Conservation (phyloP, 1,284 basidiomycete species). For the Trichosporon asahii region DNA sequence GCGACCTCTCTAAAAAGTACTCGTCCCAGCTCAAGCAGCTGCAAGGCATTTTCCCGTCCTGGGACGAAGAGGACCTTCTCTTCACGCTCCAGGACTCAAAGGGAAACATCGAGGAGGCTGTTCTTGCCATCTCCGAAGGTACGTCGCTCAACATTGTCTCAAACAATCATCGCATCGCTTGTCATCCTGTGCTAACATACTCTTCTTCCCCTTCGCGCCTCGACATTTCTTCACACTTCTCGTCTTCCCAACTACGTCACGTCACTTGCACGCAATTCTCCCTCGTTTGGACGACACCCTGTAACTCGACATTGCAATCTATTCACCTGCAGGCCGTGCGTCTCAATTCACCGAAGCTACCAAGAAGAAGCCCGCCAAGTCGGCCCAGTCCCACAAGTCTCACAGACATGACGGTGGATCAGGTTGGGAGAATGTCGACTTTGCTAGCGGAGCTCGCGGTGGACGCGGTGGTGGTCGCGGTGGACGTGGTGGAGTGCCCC, state of each 20-base stretch:
- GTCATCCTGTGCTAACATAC: slow-evolving; percentile 9
- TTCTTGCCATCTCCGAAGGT: slow-evolving; percentile 51
- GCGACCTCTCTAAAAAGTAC: slow-evolving; percentile 46
- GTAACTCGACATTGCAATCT: not conserved
- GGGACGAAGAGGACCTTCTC: slow-evolving; percentile 49
- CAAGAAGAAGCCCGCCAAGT: slow-evolving; percentile 47
- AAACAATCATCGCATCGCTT: not conserved
- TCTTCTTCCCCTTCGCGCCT: not conserved
- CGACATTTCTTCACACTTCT: not conserved
- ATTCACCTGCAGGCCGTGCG: slow-evolving; percentile 43
- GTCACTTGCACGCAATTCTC: not conserved
- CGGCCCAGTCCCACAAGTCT: slow-evolving; percentile 28
- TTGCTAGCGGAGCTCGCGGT: slow-evolving; percentile 29
- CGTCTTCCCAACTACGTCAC: not conserved
- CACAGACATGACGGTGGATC: slow-evolving; percentile 46
- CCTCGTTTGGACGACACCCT: not conserved
- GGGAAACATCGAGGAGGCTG: slow-evolving; percentile 51
- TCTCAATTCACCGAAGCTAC: slow-evolving; percentile 51
- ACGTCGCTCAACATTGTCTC: not conserved
- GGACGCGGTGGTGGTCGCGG: slow-evolving; percentile 34
- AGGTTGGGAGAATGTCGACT: slow-evolving; percentile 41
- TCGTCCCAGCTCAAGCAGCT: slow-evolving; percentile 45
- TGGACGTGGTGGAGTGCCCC: slow-evolving; percentile 33
- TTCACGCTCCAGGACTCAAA: slow-evolving; percentile 50
- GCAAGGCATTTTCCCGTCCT: slow-evolving; percentile 50